Conservation (phyloP, 441 rosid species). For the Bruguiera hainesii region DNA sequence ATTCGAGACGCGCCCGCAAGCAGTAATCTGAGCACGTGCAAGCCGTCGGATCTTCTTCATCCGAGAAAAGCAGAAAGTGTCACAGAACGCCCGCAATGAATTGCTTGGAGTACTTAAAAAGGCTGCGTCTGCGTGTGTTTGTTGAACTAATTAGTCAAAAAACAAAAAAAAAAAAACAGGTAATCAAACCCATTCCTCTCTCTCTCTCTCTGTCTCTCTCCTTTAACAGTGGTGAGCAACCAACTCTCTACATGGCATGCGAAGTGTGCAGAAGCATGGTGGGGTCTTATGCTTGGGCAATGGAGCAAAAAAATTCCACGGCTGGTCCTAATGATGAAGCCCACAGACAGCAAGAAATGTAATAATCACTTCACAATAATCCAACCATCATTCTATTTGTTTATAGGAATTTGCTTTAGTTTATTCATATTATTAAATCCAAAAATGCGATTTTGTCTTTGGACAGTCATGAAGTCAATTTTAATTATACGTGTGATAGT, state of each 20-base stretch:
- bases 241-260: slow-evolving; percentile 20
- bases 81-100: too few relatives aligned
- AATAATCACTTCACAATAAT: slow-evolving; percentile 12
- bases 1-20: too few relatives aligned
- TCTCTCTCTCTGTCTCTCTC: background rate
- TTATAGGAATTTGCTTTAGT: background rate
- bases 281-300: slow-evolving; percentile 22
- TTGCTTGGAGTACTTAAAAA: too few relatives aligned
- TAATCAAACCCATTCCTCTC: slow-evolving; percentile 33
- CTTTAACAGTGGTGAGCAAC: slow-evolving; percentile 33
- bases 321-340: slow-evolving; percentile 17
- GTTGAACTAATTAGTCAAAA: too few relatives aligned
- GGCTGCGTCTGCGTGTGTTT: too few relatives aligned
- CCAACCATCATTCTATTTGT: slow-evolving; percentile 6
- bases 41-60: too few relatives aligned
- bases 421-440: background rate
- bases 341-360: background rate
- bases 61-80: too few relatives aligned
- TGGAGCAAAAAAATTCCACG: slow-evolving; percentile 14
- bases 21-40: too few relatives aligned
- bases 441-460: background rate
- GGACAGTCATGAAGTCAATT: background rate
- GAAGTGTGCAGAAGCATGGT: slow-evolving; percentile 14
- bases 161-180: slow-evolving; percentile 17
- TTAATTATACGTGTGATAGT: too few relatives aligned